Base-by-base conservation (phyloP, 176 grass and related monocot species). In the Hsuehochloa calcarea region DNA sequence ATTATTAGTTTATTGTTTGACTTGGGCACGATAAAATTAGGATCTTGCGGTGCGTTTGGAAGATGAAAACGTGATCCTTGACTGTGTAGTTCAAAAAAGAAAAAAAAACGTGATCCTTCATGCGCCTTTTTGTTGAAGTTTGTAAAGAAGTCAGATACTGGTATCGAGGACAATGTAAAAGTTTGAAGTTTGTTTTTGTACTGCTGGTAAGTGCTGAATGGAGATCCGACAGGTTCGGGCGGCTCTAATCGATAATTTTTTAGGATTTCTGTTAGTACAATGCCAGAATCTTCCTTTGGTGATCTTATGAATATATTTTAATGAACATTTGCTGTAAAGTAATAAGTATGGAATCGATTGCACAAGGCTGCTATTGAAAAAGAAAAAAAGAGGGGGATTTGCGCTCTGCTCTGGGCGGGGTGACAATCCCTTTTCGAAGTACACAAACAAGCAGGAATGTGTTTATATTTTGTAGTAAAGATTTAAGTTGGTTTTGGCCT, bases 111-210 rank as follows among this genome's bases (percentile, higher is more conserved):
- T 79, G 9, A 79, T 79, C 72, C 66, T 55, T 6, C 22, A 70
- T 82, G 15, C 1, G 1, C 27, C 38, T 40, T 74, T 86, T 60
- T 35, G 19, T 49, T 45, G 39, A 59, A 40, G 40, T 80, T 80
- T 83, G 15, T 74, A 79, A 84, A 62, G 0, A 86, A 75, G 45
- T 78, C 72, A 65, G 5, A 64, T 6, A 72, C 37, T 38, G 11
- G 14, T 22, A 41, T 76, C 1, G 9, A 45, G 20, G 13, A 63
- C 49, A 8, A 61, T 82, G 14, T 44, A 19, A 41, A 20, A 51
- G 8, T 50, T 64, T 72, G 6, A 20, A 13, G 8, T 52, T 14
- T 54, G 5, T 23, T 45, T 64, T 5, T 73, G 45, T 26, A n/a
- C 66, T 0, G 22, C 27, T 68, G 47, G 19, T 38, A 67, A 40